Base-by-base conservation (phyloP, 331 rosid species). In the Quercus phellos region DNA sequence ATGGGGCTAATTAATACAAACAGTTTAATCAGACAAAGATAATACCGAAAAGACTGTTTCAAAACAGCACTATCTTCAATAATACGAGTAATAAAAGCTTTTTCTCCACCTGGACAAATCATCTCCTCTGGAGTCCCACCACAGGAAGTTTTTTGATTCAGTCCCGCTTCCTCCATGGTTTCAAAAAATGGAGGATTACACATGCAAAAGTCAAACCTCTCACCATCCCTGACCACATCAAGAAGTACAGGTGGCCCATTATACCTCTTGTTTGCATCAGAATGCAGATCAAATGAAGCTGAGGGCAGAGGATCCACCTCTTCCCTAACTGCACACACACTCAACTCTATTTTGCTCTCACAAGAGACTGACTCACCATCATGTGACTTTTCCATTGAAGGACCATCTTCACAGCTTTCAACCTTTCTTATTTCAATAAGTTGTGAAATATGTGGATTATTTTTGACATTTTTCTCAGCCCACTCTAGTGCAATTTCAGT, bases 171-270 rank as follows among this genome's bases (percentile, higher is more conserved):
- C 78, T 86, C 89, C 92, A 93, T 85, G 82, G 90, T 91, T 83
- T 85, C 89, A 74, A 91, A 91, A 86, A 93, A 91, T 16, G 94
- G 94, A 3, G 98, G 98, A 85, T 93, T 93, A 77, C 97, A 93
- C 97, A 93, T 91, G 85, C 93, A 91, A 78, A 93, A 93, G 85
- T 93, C 97, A 75, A 93, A 93, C 82, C 81, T 86, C 73, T 93
- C 97, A 51, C 77, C 90, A 13, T 87, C 93, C 84, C 30, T 89
- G 29, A 91, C 90, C 55, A 88, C 95, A 66, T 90, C 97, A 54
- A 87, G 83, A 80, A 93, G 98, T 61, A 93, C 76, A 53, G 91
- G 88, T 35, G 88, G 90, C 29, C 93, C 95, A 34, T 19, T 19
- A 79, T 90, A 91, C 55, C 58, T 86, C 70, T 70, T 81, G 55